Percentiles rank a stretch among this genome's conserved stretches.
Evolutionary conservation across 345 rosid species (phyloP).

Genomic region (Isatis tinctoria): DNA sequence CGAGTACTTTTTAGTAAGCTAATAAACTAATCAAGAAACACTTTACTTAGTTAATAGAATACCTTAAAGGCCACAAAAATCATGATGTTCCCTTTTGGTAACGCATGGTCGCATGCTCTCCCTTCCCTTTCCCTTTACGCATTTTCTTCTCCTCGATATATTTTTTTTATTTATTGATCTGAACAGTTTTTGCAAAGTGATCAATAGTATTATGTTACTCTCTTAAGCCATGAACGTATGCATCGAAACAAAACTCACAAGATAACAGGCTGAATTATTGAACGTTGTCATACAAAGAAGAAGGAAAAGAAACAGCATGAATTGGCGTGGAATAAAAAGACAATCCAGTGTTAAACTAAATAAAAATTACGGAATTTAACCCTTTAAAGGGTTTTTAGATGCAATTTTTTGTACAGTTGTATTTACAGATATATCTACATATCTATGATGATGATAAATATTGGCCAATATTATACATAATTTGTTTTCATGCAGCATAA

Average conservation of each 20-base stretch:
- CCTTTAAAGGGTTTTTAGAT: background rate
- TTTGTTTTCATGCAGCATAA: background rate
- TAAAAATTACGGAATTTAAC: background rate
- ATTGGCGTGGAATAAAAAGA: background rate
- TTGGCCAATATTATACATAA: background rate
- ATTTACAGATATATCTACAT: background rate
- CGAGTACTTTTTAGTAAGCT: slow-evolving; percentile 18
- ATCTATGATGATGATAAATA: background rate
- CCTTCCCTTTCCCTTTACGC: slow-evolving; percentile 28
- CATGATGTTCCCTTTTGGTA: slow-evolving; percentile 32
- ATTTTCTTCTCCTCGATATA: slow-evolving; percentile 9
- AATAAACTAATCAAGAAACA: slow-evolving; percentile 22
- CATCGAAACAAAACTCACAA: background rate
- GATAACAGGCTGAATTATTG: background rate
- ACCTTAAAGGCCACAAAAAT: slow-evolving; percentile 31
- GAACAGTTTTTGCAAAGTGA: background rate
- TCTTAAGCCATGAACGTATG: background rate
- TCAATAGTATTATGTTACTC: background rate
- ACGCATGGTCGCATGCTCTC: slow-evolving; percentile 38
- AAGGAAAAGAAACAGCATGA: background rate
- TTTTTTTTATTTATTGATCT: background rate
- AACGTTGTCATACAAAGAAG: background rate
- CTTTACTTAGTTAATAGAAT: slow-evolving; percentile 12
- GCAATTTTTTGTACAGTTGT: background rate
- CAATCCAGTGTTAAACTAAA: background rate